Conservation (phyloP, 1,284 basidiomycete species). For the Cutaneotrichosporon cavernicola region DNA sequence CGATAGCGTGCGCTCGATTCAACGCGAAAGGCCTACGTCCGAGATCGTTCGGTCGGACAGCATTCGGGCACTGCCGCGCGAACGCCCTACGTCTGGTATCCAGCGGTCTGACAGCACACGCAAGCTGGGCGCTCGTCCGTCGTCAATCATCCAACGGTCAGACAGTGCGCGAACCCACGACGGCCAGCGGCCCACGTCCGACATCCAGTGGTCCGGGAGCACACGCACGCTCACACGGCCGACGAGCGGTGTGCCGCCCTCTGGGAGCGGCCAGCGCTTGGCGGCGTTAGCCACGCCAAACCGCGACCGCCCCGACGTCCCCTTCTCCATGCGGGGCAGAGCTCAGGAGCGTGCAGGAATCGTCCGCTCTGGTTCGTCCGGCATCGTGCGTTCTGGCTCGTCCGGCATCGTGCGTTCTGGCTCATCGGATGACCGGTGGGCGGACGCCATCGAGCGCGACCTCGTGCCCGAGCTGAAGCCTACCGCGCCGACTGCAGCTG, state of each 20-base stretch:
- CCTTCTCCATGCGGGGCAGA: slow-evolving; percentile 16
- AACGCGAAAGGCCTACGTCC: background rate
- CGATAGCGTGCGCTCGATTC: slow-evolving; percentile 1
- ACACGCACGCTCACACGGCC: background rate
- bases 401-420: background rate
- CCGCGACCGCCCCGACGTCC: slow-evolving; percentile 20
- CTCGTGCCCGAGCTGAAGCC: slow-evolving; percentile 4
- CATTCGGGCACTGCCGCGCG: background rate
- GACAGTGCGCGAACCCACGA: background rate
- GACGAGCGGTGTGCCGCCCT: slow-evolving; percentile 1
- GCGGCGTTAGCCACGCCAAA: slow-evolving; percentile 9
- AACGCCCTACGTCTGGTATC: background rate
- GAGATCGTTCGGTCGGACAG: slow-evolving; percentile 12
- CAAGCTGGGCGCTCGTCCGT: background rate
- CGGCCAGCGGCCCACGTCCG: background rate
- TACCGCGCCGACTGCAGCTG: background rate
- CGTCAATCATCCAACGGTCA: slow-evolving; percentile 4
- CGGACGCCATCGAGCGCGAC: slow-evolving; percentile 20
- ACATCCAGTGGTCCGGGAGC: background rate
- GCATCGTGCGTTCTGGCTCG: background rate
- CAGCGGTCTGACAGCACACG: slow-evolving; percentile 11
- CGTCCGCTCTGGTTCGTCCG: background rate
- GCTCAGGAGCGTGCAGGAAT: background rate
- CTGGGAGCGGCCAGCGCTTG: slow-evolving; percentile 11
- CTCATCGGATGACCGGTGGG: slow-evolving; percentile 18